Conservation (phyloP, 352 stramenopile genomes). For the Phytophthora agathidicida region DNA sequence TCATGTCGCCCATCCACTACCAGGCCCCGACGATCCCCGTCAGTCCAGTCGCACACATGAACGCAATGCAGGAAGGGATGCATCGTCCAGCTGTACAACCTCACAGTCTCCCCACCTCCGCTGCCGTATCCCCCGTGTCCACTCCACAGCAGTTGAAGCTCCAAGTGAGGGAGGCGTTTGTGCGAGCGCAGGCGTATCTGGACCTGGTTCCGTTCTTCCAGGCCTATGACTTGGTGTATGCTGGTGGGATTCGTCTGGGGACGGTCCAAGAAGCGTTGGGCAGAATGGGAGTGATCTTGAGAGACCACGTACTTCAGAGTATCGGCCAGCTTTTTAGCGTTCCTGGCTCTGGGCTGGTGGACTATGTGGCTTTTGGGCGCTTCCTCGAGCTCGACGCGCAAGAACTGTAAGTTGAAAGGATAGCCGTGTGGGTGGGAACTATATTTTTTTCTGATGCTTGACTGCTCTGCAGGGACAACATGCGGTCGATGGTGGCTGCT, state of each 20-base stretch:
- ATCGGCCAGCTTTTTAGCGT: slow-evolving; percentile 54
- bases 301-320: slow-evolving; percentile 32
- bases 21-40: slow-evolving; percentile 32
- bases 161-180: slow-evolving; percentile 55
- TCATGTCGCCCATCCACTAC: slow-evolving; percentile 38
- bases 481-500: slow-evolving; percentile 40
- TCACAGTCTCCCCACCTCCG: slow-evolving; percentile 2
- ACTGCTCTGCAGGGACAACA: slow-evolving; percentile 55
- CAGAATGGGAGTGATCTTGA: slow-evolving; percentile 51
- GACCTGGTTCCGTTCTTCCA: slow-evolving; percentile 58
- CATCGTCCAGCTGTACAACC: slow-evolving; percentile 8
- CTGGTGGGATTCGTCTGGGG: slow-evolving; percentile 42
- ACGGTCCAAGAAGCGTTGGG: slow-evolving; percentile 54
- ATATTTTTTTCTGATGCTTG: too few relatives aligned
- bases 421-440: too few relatives aligned
- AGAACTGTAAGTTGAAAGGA: slow-evolving; percentile 67
- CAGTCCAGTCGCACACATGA: slow-evolving; percentile 30
- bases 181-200: slow-evolving; percentile 48
- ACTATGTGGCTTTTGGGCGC: slow-evolving; percentile 52
- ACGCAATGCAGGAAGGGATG: slow-evolving; percentile 7
- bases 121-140: slow-evolving; percentile 11
- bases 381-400: slow-evolving; percentile 59
- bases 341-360: slow-evolving; percentile 41
- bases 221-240: slow-evolving; percentile 48
- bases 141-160: slow-evolving; percentile 40